These are phyloP conservation scores for Ophiocordyceps unilateralis DNA, from an alignment of 2,329 filamentous ascomycete genomes.

Conservation along the genomic window DNA sequence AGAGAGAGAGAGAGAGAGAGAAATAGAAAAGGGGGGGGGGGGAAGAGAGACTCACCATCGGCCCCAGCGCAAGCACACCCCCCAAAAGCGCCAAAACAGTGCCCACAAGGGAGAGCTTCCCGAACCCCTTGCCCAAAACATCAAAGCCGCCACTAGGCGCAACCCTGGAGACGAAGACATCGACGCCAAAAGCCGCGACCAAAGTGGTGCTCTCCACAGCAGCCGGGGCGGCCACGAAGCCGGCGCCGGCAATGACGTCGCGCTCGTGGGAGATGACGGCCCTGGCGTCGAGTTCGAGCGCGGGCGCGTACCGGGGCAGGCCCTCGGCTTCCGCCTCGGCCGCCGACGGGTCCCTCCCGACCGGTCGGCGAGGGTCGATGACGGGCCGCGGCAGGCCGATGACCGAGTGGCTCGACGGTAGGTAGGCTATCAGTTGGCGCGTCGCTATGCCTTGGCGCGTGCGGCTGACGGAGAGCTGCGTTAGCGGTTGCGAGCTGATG, in stretches of 20 bases:
- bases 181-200: slow-evolving; percentile 73
- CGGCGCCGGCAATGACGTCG: slow-evolving; percentile 58
- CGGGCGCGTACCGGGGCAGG: slow-evolving; percentile 55
- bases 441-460: slow-evolving; percentile 85
- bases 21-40: neutral
- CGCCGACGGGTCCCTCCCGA: slow-evolving; percentile 66
- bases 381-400: slow-evolving; percentile 62
- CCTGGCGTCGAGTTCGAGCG: slow-evolving; percentile 69
- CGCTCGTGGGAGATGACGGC: slow-evolving; percentile 66
- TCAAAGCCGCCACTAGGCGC: slow-evolving; percentile 86
- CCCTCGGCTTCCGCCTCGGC: slow-evolving; percentile 67
- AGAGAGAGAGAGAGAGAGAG: neutral
- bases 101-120: slow-evolving; percentile 66
- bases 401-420: slow-evolving; percentile 57
- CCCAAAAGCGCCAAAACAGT: slow-evolving; percentile 68
- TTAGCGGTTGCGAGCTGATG: slow-evolving; percentile 63
- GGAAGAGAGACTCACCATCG: slow-evolving; percentile 51
- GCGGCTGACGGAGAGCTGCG: slow-evolving; percentile 65
- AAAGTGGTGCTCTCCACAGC: slow-evolving; percentile 83
- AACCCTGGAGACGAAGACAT: slow-evolving; percentile 74
- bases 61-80: slow-evolving; percentile 63
- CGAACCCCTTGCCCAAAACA: slow-evolving; percentile 82
- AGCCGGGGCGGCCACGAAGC: slow-evolving; percentile 59
- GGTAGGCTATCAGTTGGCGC: slow-evolving; percentile 62
- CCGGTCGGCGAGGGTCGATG: slow-evolving; percentile 72